These are phyloP conservation scores for Kalanchoe fedtschenkoi DNA, from an alignment of 164 flowering plant genomes.

Conservation along the genomic window DNA sequence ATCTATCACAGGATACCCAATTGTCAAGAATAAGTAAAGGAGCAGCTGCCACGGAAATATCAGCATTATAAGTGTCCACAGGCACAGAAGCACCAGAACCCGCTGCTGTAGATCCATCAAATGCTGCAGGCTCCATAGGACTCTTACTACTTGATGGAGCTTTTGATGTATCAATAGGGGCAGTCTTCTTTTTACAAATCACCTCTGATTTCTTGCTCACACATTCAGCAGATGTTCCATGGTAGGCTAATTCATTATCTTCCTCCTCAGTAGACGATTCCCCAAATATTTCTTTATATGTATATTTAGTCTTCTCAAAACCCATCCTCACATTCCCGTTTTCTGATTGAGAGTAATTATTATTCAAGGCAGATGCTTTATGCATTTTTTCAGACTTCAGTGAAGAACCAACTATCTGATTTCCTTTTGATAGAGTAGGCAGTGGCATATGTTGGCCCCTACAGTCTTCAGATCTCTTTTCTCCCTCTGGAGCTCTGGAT, in stretches of 20 bases:
- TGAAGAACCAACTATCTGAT: background rate
- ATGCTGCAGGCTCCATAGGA: background rate
- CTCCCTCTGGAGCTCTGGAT: background rate
- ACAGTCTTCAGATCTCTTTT: background rate
- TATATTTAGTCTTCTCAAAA: conserved; percentile 23
- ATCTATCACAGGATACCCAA: conserved; percentile 87
- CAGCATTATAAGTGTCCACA: background rate
- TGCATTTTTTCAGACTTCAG: background rate
- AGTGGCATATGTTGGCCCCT: background rate
- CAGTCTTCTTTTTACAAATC: background rate
- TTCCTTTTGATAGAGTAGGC: background rate
- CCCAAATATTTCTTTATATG: conserved; percentile 42
- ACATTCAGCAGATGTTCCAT: background rate
- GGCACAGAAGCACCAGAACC: background rate
- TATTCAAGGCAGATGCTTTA: background rate
- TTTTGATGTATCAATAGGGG: background rate
- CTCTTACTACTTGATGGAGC: background rate
- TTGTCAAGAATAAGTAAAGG: conserved; percentile 36
- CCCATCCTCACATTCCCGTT: conserved; percentile 22
- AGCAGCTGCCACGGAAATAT: conserved; percentile 16
- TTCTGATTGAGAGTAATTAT: conserved; percentile 9
- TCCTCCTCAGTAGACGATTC: conserved; percentile 32
- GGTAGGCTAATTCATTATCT: conserved; percentile 14
- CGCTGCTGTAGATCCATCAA: background rate
- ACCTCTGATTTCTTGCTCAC: background rate